Percentiles rank a stretch among this genome's conserved stretches.
Evolutionary conservation across 2,329 filamentous ascomycete genomes (phyloP).

Genomic region (Tympanopsis confertula): DNA sequence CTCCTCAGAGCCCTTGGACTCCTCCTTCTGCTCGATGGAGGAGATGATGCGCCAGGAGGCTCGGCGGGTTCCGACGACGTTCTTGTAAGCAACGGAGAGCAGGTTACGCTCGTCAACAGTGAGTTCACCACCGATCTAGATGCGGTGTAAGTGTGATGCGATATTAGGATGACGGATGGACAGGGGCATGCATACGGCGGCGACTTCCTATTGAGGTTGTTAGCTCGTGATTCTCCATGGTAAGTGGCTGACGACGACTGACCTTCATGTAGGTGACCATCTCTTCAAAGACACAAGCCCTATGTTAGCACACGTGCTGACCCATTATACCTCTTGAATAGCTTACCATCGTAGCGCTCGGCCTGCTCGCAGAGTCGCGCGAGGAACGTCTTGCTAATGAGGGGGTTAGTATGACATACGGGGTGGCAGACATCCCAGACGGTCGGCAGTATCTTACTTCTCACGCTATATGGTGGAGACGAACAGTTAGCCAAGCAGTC

Average conservation of each 20-base stretch:
- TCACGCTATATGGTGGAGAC: neutral
- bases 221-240: neutral
- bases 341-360: constrained; percentile 99
- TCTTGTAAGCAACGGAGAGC: constrained; percentile 98
- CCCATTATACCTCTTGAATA: constrained; percentile 99
- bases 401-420: constrained; percentile 6
- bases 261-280: constrained; percentile 1
- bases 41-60: constrained; percentile 99
- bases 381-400: constrained; percentile 91
- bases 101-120: constrained; percentile 97
- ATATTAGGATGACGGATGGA: neutral
- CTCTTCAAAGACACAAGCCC: neutral
- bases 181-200: neutral
- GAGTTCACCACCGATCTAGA: constrained; percentile 67
- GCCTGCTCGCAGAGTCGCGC: constrained; percentile 99
- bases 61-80: constrained; percentile 95
- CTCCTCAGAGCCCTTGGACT: constrained; percentile 94
- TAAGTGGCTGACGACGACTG: neutral
- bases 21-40: constrained; percentile 99
- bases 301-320: constrained; percentile 35
- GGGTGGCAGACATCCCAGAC: constrained; percentile 10
- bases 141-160: neutral
- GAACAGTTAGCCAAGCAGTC: neutral
- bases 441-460: neutral
- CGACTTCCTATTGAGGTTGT: neutral